A percentile compares a stretch with the other conserved stretches of the same genome.
Evolutionary conservation across 2,329 filamentous ascomycete genomes (phyloP).

Genomic region (Monosporascus cannonballus): DNA sequence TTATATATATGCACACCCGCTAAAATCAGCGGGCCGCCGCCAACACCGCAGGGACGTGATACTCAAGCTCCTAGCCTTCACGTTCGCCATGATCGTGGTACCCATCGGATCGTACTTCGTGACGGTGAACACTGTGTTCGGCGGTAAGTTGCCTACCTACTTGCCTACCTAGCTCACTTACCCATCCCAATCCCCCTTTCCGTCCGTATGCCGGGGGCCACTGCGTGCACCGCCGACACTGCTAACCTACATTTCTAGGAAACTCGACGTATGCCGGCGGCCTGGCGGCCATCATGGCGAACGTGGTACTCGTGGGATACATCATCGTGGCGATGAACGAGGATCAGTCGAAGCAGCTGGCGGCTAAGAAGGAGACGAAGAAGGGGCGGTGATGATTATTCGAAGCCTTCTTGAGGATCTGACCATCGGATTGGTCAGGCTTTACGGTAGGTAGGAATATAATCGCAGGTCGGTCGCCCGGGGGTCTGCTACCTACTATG

Average conservation of each 20-base stretch:
- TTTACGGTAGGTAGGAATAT: too few species aligned
- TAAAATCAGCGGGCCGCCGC: too few species aligned
- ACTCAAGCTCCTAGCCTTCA: constrained; percentile 83
- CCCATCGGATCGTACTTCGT: constrained; percentile 88
- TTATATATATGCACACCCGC: too few species aligned
- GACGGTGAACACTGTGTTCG: constrained; percentile 69
- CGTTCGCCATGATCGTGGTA: constrained; percentile 79
- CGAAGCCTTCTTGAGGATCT: too few species aligned
- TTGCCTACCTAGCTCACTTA: not conserved
- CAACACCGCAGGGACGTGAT: constrained; percentile 63
- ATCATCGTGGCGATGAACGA: constrained; percentile 88
- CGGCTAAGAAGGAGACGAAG: constrained; percentile 27
- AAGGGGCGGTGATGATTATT: not conserved
- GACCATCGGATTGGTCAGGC: too few species aligned
- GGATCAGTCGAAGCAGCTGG: constrained; percentile 52
- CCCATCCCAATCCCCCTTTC: not conserved
- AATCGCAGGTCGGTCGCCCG: too few species aligned
- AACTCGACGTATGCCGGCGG: constrained; percentile 85
- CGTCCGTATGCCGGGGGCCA: not conserved
- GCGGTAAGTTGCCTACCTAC: constrained; percentile 47
- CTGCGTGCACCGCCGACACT: not conserved
- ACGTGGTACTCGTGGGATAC: constrained; percentile 85
- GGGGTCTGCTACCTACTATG: too few species aligned
- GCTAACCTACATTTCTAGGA: constrained; percentile 42
- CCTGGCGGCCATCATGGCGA: constrained; percentile 81